Conservation (phyloP, 148 eudicot species). For the Pouteria glomerata region DNA sequence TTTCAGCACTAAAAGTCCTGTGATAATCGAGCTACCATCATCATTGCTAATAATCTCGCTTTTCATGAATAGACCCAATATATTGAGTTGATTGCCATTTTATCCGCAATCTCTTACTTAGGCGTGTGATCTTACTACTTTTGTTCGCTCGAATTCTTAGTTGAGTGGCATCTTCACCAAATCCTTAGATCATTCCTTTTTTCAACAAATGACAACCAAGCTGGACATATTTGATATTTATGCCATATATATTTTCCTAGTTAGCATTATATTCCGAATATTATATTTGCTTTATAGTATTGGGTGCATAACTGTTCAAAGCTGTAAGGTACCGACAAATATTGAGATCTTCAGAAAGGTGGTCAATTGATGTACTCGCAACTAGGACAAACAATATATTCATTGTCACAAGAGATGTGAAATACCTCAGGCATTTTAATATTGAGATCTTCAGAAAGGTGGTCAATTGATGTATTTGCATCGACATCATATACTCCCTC, state of each 20-base stretch:
- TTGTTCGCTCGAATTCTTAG: background rate
- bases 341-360: slow-evolving; percentile 87
- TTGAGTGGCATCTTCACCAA: background rate
- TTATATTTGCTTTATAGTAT: too few species aligned
- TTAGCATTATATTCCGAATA: too few species aligned
- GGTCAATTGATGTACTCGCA: slow-evolving; percentile 96
- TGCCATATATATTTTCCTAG: too few species aligned
- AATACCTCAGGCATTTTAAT: slow-evolving; percentile 88
- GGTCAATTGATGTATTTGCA: slow-evolving; percentile 96
- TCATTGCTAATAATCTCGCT: background rate
- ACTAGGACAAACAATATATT: background rate
- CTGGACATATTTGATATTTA: background rate
- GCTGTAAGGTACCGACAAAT: too few species aligned
- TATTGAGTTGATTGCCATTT: background rate
- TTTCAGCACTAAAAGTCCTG: background rate
- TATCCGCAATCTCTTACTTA: background rate
- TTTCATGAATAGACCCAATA: background rate
- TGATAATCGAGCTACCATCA: background rate
- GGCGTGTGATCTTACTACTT: background rate
- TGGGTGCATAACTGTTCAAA: too few species aligned
- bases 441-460: slow-evolving; percentile 87
- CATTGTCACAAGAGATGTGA: background rate
- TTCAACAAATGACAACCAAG: background rate
- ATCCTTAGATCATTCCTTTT: background rate
- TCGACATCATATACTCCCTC: slow-evolving; percentile 96